Evolutionary conservation across 2,329 filamentous ascomycete species (phyloP), one percentile per base, ranked within the genome.

Genomic region (Verticillium albo-atrum): DNA sequence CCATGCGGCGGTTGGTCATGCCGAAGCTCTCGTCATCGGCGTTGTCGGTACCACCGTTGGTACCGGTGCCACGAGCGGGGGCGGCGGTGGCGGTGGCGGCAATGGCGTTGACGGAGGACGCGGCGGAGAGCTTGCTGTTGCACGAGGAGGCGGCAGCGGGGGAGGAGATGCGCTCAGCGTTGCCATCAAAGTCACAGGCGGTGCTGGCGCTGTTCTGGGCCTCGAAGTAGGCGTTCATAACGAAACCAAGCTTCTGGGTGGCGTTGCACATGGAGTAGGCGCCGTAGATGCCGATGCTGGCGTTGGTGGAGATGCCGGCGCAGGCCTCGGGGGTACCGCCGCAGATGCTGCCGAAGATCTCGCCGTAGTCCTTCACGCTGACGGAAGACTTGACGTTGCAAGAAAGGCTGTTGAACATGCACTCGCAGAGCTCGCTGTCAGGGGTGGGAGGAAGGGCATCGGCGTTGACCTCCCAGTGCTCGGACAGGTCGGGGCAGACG

Each of bases 361-460:
- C 77, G 55, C 83, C 84, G 68, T 86, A 89, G 59, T 85, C 77
- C 58, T 87, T 79, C 55, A 78, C 72, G 64, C 82, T 77, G 26
- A 92, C 77, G 67, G 75, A 74, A 54, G 80, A 74, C 53, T 83
- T 79, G 62, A 92, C 85, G 28, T 83, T 82, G 77, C 95, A 99
- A 61, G 79, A 77, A 60, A 96, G 79, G 52, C 86, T 86, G 64
- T 84, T 79, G 73, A 85, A 83, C 91, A 97, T 97, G 85, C 95
- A 99, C 60, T 81, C 75, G 83, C 95, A 99, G 54, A 96, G 87
- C 52, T 85, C 70, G 53, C 84, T 71, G 77, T 98, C 91, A 64
- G 93, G 92, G 12, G 84, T 85, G 10, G 93, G 94, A 28, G 95
- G 95, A 34, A 99, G 90, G 60, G 77, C 79, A 51, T 82, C 79